These are phyloP conservation scores for Coemansia sp. DNA, from an alignment of 192 early-diverging fungal genomes.

Conservation along the genomic window DNA sequence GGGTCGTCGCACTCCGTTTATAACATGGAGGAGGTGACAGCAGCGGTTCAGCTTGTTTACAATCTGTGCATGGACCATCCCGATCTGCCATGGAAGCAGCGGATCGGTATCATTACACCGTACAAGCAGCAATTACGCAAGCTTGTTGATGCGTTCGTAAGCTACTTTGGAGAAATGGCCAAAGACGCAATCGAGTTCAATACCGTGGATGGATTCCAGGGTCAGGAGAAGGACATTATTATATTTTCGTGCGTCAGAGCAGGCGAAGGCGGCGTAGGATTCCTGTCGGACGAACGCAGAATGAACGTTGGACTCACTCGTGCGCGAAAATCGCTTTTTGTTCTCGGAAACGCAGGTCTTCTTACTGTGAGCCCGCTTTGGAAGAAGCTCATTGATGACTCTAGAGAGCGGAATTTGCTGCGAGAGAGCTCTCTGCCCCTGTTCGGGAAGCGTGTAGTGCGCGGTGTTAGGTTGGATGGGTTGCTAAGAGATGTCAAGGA, in stretches of 20 bases:
- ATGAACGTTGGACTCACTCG: slow-evolving; percentile 94
- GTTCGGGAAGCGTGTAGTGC: slow-evolving; percentile 14
- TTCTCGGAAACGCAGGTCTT: slow-evolving; percentile 70
- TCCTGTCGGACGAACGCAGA: slow-evolving; percentile 78
- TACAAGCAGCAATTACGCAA: slow-evolving; percentile 85
- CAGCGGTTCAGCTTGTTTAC: slow-evolving; percentile 71
- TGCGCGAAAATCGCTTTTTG: slow-evolving; percentile 80
- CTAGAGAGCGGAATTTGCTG: slow-evolving; percentile 34
- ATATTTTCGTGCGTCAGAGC: slow-evolving; percentile 96
- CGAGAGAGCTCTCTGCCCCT: slow-evolving; percentile 24
- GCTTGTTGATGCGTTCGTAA: slow-evolving; percentile 65
- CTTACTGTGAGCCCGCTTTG: slow-evolving; percentile 67
- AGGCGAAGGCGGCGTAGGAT: slow-evolving; percentile 70
- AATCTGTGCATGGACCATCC: slow-evolving; percentile 62
- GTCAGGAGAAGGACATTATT: slow-evolving; percentile 96
- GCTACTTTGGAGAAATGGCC: slow-evolving; percentile 62
- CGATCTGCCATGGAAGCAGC: slow-evolving; percentile 61
- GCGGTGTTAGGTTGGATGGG: background rate
- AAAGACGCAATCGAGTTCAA: slow-evolving; percentile 84
- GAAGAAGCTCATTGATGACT: slow-evolving; percentile 72
- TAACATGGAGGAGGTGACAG: slow-evolving; percentile 77
- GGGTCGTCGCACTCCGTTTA: slow-evolving; percentile 68
- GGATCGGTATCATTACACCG: slow-evolving; percentile 88
- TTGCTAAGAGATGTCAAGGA: slow-evolving; percentile 10
- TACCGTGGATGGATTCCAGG: slow-evolving; percentile 97